These are phyloP conservation scores for Centella asiatica DNA, from an alignment of 129 eudicot species.

Conservation along the genomic window DNA sequence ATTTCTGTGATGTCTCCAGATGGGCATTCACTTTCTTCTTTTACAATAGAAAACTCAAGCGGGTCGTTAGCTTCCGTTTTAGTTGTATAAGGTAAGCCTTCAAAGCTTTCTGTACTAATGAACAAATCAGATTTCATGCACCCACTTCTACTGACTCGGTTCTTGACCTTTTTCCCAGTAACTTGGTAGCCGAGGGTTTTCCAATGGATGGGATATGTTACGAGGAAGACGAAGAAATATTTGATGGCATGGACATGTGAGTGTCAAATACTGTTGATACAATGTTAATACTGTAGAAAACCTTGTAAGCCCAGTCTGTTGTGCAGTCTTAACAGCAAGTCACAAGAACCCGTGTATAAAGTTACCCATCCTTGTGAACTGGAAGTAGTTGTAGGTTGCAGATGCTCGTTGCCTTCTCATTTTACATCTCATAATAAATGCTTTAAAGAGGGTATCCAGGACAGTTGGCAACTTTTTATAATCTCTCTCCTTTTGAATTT, in stretches of 20 bases:
- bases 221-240: conserved; percentile 67
- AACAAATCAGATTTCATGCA: neutral
- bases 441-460: neutral
- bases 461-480: neutral
- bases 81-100: conserved; percentile 61
- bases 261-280: conserved; percentile 16
- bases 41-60: conserved; percentile 83
- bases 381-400: conserved; percentile 22
- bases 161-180: conserved; percentile 32
- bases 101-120: neutral
- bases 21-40: conserved; percentile 94
- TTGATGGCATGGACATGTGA: conserved; percentile 86
- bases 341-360: conserved; percentile 9
- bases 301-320: conserved; percentile 14
- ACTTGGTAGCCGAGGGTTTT: conserved; percentile 64
- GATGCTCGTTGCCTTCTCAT: conserved; percentile 23
- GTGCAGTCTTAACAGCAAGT: conserved; percentile 6
- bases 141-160: neutral
- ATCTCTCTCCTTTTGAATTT: too few species aligned
- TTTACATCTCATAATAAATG: too few species aligned
- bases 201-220: conserved; percentile 27
- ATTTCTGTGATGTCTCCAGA: conserved; percentile 27
- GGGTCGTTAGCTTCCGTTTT: conserved; percentile 81
- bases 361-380: neutral
- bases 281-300: conserved; percentile 36